Base-by-base conservation (phyloP, 495 filamentous ascomycete species). In the Penicillium maclennaniae region DNA sequence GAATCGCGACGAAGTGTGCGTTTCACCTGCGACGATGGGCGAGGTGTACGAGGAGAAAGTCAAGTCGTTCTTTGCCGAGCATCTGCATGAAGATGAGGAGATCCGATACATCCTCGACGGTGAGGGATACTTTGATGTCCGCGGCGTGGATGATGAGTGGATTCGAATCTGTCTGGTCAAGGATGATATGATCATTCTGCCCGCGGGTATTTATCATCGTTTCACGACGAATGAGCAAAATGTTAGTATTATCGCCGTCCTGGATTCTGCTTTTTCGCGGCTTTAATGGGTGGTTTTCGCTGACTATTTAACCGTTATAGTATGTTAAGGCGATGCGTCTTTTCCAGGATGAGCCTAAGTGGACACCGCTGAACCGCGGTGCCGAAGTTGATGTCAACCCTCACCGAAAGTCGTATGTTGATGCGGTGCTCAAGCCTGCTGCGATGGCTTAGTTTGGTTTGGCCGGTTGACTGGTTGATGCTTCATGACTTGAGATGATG, bases 291-390 rank as follows among this genome's bases (percentile, higher is more conserved):
- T 19, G 14, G 8, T 6, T 26, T 41, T 34, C 25, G 39, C 40
- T 49, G 23, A 40, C 34, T 43, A 25, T 51, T 54, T 72, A 43
- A 67, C 52, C 31, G 42, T 40, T 59, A 41, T 49, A 97, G 92
- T 97, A 92, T 66, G 87, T 96, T 63, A 88, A 92, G 67, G 93
- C 95, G 20, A 92, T 97, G 89, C 83, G 93, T 37, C 80, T 98
- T 47, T 98, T 97, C 83, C 92, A 97, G 77, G 93, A 97, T 51
- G 91, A 97, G 76, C 95, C 93, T 38, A 96, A 96, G 74, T 98
- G 93, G 93, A 97, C 92, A 51, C 89, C 93, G 15, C 70, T 98
- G 61, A 96, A 96, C 70, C 81, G 95, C 40, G 81, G 81, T 1
- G 76, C 71, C 10, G 90, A 95, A 38, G 76, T 96, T 51, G 89